Evolutionary conservation across 305 asterid genomes (phyloP).

Genomic region (Fraxinus ornus): DNA sequence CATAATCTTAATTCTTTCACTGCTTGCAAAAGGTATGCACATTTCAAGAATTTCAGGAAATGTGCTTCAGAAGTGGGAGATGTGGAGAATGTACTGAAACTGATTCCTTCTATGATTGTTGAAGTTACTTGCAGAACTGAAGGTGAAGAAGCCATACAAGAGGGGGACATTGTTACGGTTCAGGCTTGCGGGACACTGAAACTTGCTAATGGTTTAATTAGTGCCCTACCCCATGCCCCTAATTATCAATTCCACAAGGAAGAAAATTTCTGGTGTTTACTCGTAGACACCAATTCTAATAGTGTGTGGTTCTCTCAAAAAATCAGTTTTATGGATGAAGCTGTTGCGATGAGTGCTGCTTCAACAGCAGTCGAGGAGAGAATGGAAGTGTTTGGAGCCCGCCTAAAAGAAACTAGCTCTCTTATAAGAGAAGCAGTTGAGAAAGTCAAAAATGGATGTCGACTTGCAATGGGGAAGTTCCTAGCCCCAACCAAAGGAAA

Average conservation of each 20-base stretch:
- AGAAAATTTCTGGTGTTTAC: constrained; percentile 86
- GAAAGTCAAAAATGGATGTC: constrained; percentile 63
- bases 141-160: constrained; percentile 91
- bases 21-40: constrained; percentile 52
- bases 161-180: constrained; percentile 72
- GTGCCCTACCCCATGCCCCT: constrained; percentile 75
- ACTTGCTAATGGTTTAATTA: constrained; percentile 63
- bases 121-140: constrained; percentile 80
- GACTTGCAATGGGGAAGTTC: constrained; percentile 77
- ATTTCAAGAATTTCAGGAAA: constrained; percentile 61
- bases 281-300: constrained; percentile 68
- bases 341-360: constrained; percentile 56
- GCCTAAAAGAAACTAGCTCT: constrained; percentile 48
- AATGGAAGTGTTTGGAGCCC: constrained; percentile 63
- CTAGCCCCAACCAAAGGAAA: constrained; percentile 63
- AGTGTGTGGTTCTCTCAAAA: constrained; percentile 80
- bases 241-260: constrained; percentile 75
- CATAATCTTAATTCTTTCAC: constrained; percentile 10
- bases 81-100: constrained; percentile 72
- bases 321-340: constrained; percentile 63
- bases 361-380: constrained; percentile 59
- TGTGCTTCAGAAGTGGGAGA: constrained; percentile 54
- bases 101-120: constrained; percentile 60
- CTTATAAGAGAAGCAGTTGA: constrained; percentile 65
- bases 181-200: constrained; percentile 77